Evolutionary conservation across 495 filamentous ascomycete genomes (phyloP).

Genomic region (Chaetomium tenue): DNA sequence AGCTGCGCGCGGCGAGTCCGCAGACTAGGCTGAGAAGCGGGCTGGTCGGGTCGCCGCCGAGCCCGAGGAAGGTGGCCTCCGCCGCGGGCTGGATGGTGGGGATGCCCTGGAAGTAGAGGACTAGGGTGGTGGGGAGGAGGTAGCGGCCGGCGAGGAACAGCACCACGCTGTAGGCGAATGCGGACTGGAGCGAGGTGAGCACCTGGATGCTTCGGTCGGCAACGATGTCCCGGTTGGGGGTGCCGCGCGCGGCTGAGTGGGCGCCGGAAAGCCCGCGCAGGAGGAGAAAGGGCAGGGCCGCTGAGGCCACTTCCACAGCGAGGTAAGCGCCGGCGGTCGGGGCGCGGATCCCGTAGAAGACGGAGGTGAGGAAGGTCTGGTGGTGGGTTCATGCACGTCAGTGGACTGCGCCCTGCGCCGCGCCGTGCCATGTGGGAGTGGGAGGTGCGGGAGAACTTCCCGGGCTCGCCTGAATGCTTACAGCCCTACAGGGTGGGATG

Average conservation of each 20-base stretch:
- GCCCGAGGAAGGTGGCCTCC: conserved; percentile 52
- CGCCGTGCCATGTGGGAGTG: conserved; percentile 20
- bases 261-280: conserved; percentile 61
- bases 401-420: conserved; percentile 14
- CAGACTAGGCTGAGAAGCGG: conserved; percentile 39
- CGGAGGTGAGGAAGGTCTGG: conserved; percentile 64
- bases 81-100: conserved; percentile 63
- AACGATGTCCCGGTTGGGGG: conserved; percentile 68
- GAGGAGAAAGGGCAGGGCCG: conserved; percentile 66
- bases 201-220: conserved; percentile 61
- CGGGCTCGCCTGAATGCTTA: conserved; percentile 8
- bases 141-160: conserved; percentile 62
- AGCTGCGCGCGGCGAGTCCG: conserved; percentile 66
- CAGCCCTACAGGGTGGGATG: conserved; percentile 13
- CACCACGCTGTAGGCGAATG: conserved; percentile 64
- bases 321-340: conserved; percentile 57
- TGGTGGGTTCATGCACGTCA: conserved; percentile 20
- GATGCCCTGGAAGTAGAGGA: conserved; percentile 67
- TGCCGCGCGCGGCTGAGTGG: conserved; percentile 57
- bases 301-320: conserved; percentile 62
- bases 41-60: conserved; percentile 52
- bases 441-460: conserved; percentile 13
- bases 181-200: conserved; percentile 62
- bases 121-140: conserved; percentile 64
- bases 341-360: conserved; percentile 68